Conservation (phyloP, 768 basidiomycete genomes). For the Obba rivulosa region DNA sequence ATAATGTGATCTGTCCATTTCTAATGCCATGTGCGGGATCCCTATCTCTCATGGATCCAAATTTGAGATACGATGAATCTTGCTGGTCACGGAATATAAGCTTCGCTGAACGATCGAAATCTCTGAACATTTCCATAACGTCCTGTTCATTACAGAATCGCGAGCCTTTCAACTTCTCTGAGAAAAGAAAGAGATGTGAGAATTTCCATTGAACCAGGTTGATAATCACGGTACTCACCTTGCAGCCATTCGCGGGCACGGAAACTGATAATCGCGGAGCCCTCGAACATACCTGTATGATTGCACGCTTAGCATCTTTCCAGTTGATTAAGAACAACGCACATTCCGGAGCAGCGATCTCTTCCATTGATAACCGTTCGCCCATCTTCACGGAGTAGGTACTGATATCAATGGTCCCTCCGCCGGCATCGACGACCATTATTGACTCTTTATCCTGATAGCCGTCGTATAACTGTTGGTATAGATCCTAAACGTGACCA, state of each 20-base stretch:
- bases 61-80: constrained; percentile 35
- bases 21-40: constrained; percentile 35
- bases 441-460: constrained; percentile 45
- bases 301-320: background rate
- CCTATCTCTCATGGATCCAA: constrained; percentile 35
- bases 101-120: constrained; percentile 36
- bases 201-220: too few relatives aligned
- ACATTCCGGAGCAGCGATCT: constrained; percentile 33
- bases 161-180: constrained; percentile 28
- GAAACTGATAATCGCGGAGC: constrained; percentile 34
- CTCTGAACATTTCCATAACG: constrained; percentile 30
- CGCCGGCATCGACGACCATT: constrained; percentile 57
- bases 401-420: constrained; percentile 60
- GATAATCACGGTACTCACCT: constrained; percentile 23
- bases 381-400: constrained; percentile 39
- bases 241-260: constrained; percentile 27
- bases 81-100: constrained; percentile 35
- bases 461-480: background rate
- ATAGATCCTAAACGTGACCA: background rate
- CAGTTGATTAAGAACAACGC: too few relatives aligned
- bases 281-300: constrained; percentile 38
- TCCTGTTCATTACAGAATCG: constrained; percentile 27
- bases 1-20: constrained; percentile 33
- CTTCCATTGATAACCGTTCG: constrained; percentile 32
- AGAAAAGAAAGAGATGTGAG: background rate